These are phyloP conservation scores for Leishmania martiniquensis DNA, from an alignment of 208 protist genomes.

Conservation along the genomic window DNA sequence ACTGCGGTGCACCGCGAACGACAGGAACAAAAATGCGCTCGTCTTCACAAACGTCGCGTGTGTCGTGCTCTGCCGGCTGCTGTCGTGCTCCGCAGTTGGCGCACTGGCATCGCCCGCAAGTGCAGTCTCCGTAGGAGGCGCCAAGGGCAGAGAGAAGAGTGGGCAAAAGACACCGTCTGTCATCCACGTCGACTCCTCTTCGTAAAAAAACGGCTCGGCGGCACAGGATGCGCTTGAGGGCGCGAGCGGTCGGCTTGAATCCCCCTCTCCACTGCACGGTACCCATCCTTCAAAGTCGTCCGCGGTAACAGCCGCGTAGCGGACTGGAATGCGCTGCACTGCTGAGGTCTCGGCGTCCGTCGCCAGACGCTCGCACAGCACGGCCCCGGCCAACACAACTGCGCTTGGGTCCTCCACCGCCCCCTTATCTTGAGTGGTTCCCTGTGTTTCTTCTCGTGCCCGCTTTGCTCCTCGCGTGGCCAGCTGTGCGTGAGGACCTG, in stretches of 20 bases:
- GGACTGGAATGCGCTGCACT: neutral
- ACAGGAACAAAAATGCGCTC: constrained; percentile 29
- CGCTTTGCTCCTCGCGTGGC: constrained; percentile 3
- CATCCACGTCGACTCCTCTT: constrained; percentile 10
- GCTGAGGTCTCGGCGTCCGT: neutral
- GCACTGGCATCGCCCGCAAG: neutral
- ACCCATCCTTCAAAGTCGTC: constrained; percentile 1
- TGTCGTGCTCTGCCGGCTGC: neutral
- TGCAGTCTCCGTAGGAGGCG: neutral
- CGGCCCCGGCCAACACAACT: neutral
- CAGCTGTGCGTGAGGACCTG: neutral
- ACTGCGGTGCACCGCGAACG: constrained; percentile 31
- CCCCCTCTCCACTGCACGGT: too few relatives aligned
- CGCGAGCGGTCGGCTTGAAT: neutral
- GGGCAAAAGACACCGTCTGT: constrained; percentile 1
- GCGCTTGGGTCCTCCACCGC: neutral
- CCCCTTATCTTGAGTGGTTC: neutral
- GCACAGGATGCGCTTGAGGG: neutral
- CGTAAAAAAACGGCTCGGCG: neutral
- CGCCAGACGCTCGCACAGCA: neutral
- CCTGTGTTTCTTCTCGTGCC: neutral
- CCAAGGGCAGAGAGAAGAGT: constrained; percentile 4
- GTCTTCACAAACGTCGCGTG: constrained; percentile 21
- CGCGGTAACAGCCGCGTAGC: neutral
- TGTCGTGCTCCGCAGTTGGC: neutral